These are phyloP conservation scores for Wickerhamiella slavikovae DNA, from an alignment of 805 yeast genomes.

Conservation along the genomic window DNA sequence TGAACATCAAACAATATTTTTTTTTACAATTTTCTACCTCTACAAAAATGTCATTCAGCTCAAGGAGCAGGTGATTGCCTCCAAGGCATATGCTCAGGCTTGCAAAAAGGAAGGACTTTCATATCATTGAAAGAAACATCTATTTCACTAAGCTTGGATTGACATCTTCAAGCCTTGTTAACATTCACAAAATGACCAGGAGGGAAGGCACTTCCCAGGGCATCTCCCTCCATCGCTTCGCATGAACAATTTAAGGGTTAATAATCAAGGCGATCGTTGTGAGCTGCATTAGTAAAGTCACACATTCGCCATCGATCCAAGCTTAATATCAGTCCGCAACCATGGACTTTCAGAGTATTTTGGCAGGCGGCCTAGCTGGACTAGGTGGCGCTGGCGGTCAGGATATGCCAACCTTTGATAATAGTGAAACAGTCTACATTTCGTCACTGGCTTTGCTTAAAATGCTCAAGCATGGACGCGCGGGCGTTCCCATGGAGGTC, in stretches of 20 bases:
- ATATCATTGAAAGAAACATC: no score
- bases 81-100: slow-evolving; percentile 3
- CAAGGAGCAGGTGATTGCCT: slow-evolving; percentile 3
- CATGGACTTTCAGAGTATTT: slow-evolving; percentile 17
- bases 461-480: slow-evolving; percentile 92
- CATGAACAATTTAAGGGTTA: no score
- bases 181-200: no score
- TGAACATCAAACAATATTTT: no score
- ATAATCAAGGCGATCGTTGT: no score
- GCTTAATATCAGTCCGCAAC: not conserved
- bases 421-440: slow-evolving; percentile 88
- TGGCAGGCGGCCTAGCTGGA: slow-evolving; percentile 15
- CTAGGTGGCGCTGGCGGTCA: slow-evolving; percentile 12
- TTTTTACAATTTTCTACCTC: no score
- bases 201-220: no score
- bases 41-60: slow-evolving; percentile 2
- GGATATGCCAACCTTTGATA: slow-evolving; percentile 76
- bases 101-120: slow-evolving; percentile 6
- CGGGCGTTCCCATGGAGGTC: slow-evolving; percentile 55
- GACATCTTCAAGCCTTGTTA: no score
- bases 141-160: no score
- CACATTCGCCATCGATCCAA: no score
- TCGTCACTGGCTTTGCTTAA: slow-evolving; percentile 87
- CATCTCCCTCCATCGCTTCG: no score
- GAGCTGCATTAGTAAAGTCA: no score